These are phyloP conservation scores for Plenodomus tracheiphilus DNA, from an alignment of 2,329 filamentous ascomycete genomes.

Conservation along the genomic window DNA sequence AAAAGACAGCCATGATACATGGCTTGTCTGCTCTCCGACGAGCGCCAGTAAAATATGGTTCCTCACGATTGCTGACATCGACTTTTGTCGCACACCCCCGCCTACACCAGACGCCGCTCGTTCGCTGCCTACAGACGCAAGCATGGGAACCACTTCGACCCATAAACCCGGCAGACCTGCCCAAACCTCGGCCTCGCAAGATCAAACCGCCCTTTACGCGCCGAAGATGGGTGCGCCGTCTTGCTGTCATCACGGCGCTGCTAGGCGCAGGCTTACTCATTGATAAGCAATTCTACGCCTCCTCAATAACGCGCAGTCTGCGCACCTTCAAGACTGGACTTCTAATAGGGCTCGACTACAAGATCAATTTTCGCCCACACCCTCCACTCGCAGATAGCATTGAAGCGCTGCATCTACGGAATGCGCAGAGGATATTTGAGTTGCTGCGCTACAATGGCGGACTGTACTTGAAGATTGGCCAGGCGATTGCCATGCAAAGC, in stretches of 20 bases:
- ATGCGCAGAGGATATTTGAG: conserved; percentile 79
- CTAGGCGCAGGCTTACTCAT: conserved; percentile 66
- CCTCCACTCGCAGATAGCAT: conserved; percentile 75
- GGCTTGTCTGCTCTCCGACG: conserved; percentile 41
- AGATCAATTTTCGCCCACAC: conserved; percentile 86
- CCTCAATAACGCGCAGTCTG: conserved; percentile 74
- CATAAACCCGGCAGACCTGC: conserved; percentile 77
- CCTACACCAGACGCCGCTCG: conserved; percentile 15
- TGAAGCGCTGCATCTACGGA: conserved; percentile 77
- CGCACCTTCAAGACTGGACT: conserved; percentile 82
- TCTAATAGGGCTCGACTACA: conserved; percentile 87
- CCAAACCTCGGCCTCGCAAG: conserved; percentile 52
- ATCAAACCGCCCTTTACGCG: conserved; percentile 72
- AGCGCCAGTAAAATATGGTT: conserved; percentile 27
- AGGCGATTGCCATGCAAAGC: conserved; percentile 98
- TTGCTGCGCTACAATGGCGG: conserved; percentile 86
- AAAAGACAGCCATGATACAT: conserved; percentile 43
- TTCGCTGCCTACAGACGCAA: conserved; percentile 36
- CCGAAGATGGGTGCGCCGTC: conserved; percentile 75
- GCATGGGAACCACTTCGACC: conserved; percentile 57
- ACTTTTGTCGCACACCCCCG: conserved; percentile 10
- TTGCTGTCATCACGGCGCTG: conserved; percentile 64
- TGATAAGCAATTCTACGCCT: conserved; percentile 77
- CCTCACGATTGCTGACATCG: conserved; percentile 25
- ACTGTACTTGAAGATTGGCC: conserved; percentile 94